These are phyloP conservation scores for Paramyrothecium sp. DNA, from an alignment of 2,329 filamentous ascomycete species.

Conservation along the genomic window DNA sequence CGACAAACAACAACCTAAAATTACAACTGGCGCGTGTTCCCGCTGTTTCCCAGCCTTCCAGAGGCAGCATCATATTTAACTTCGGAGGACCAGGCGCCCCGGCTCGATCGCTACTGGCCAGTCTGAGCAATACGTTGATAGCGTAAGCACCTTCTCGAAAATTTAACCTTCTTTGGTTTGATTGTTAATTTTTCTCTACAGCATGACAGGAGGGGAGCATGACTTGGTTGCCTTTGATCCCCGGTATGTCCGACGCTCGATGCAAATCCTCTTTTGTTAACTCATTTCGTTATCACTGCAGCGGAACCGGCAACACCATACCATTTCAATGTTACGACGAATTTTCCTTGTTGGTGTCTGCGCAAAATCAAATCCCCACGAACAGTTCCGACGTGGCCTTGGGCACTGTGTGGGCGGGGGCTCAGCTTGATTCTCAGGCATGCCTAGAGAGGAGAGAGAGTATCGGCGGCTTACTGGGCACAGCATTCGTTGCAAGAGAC, in stretches of 20 bases:
- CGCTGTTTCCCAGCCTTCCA: slow-evolving; percentile 20
- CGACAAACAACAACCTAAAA: slow-evolving; percentile 19
- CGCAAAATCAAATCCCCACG: not conserved
- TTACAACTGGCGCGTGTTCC: slow-evolving; percentile 26
- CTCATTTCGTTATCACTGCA: slow-evolving; percentile 6
- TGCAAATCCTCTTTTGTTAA: not conserved
- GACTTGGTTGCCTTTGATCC: not conserved
- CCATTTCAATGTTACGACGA: not conserved
- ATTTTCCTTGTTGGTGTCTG: not conserved
- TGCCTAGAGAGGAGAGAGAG: not conserved
- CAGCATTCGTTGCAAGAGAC: slow-evolving; percentile 31
- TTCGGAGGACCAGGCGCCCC: slow-evolving; percentile 28
- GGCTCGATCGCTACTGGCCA: not conserved
- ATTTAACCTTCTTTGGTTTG: not conserved
- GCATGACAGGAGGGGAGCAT: not conserved
- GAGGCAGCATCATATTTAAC: slow-evolving; percentile 34
- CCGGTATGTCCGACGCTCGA: not conserved
- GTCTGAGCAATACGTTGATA: not conserved
- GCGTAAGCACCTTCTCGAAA: not conserved
- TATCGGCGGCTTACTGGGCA: slow-evolving; percentile 19
- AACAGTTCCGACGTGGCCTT: not conserved
- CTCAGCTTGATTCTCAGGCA: not conserved
- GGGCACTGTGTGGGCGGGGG: not conserved
- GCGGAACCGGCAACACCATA: not conserved
- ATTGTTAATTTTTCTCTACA: not conserved